These are phyloP conservation scores for Rhizoctonia solani DNA, from an alignment of 1,284 basidiomycete genomes.

Conservation along the genomic window DNA sequence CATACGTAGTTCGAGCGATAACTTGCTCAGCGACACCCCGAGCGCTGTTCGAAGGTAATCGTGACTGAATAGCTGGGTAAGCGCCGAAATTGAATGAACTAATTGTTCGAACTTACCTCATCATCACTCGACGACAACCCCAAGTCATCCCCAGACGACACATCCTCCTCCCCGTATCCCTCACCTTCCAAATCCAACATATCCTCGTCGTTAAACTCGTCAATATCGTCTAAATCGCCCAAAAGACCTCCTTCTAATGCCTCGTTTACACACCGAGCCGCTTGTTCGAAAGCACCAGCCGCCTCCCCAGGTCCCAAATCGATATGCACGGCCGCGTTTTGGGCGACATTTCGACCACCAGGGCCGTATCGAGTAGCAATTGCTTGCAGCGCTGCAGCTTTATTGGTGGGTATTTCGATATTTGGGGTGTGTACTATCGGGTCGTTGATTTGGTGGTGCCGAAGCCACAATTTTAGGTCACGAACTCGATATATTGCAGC, in stretches of 20 bases:
- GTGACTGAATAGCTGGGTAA: background rate
- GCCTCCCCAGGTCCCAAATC: background rate
- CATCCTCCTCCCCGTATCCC: background rate
- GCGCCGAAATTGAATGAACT: background rate
- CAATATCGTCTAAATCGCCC: background rate
- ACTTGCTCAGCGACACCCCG: background rate
- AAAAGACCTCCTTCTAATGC: background rate
- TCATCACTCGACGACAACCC: background rate
- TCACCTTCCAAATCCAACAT: background rate
- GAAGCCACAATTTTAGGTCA: background rate
- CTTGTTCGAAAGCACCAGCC: background rate
- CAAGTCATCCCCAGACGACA: background rate
- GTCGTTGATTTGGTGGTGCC: background rate
- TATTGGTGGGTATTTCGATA: background rate
- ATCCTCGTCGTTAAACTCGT: background rate
- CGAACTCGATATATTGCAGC: constrained; percentile 35
- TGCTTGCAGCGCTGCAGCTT: background rate
- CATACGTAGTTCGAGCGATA: background rate
- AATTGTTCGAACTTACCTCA: background rate
- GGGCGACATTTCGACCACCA: background rate
- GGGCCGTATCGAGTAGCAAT: background rate
- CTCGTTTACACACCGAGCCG: background rate
- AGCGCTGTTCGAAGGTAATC: background rate
- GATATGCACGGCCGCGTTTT: background rate
- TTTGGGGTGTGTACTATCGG: background rate